Conservation (phyloP, 2,329 filamentous ascomycete species). For the Cadophora gregata region DNA sequence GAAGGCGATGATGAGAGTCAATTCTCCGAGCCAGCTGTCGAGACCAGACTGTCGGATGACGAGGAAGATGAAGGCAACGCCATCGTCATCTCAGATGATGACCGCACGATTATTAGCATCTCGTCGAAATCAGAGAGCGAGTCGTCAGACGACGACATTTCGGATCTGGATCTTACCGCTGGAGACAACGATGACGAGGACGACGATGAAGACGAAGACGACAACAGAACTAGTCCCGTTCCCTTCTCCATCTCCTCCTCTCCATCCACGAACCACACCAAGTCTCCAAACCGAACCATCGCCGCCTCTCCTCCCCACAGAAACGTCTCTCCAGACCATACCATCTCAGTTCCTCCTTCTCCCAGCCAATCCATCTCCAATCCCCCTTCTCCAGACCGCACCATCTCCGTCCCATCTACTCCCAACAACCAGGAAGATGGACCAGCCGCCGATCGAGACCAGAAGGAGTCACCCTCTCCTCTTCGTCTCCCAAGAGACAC, state of each 20-base stretch:
- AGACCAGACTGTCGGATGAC: neutral
- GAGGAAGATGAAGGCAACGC: neutral
- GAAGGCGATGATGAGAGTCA: slow-evolving; percentile 3
- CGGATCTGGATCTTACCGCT: neutral
- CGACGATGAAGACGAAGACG: neutral
- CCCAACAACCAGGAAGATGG: neutral
- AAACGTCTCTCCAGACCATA: neutral
- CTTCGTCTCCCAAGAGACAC: neutral
- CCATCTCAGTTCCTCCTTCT: neutral
- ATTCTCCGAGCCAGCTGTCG: slow-evolving; percentile 5
- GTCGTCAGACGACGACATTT: neutral
- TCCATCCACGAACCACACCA: neutral
- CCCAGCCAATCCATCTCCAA: neutral
- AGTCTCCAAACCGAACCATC: neutral
- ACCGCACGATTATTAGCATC: neutral
- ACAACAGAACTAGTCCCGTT: neutral
- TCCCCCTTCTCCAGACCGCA: neutral
- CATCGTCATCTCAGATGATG: slow-evolving; percentile 9
- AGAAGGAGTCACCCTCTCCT: neutral
- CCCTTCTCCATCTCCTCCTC: neutral
- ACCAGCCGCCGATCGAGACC: neutral
- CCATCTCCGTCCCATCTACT: neutral
- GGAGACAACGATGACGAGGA: neutral
- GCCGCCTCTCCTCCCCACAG: neutral
- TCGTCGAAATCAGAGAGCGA: neutral